Base-by-base conservation (phyloP, 2,329 filamentous ascomycete genomes). In the Aphanoascus verrucosus region DNA sequence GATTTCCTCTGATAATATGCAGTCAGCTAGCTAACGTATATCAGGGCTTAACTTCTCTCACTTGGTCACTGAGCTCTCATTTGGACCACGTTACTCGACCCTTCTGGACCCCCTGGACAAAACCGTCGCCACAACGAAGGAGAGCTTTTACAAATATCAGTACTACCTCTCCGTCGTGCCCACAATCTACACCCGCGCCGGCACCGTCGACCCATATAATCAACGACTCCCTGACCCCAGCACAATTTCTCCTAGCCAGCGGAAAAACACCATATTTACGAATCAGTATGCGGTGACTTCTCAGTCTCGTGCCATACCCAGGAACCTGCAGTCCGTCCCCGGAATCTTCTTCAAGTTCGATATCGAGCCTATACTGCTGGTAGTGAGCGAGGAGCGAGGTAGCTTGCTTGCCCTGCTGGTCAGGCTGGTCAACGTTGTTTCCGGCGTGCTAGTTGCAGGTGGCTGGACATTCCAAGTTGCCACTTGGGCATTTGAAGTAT, bases 311-410 rank as follows among this genome's bases (percentile, higher is more conserved):
- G 72, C 76, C 35, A 78, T 94, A 41, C 74, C 77, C 52, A 85
- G 94, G 63, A 82, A 76, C 61, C 65, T 66, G 0, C 63, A 66
- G 57, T 73, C 75, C 55, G 80, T 96, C 0, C 93, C 93, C 0
- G 93, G 93, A 32, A 82, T 98, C 57, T 98, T 97, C 68, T 87
- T 98, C 79, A 98, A 97, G 74, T 98, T 94, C 72, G 91, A 97
- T 67, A 96, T 98, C 62, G 93, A 98, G 75, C 93, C 93, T 1
- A 90, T 98, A 62, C 74, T 93, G 67, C 76, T 98, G 51, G 84
- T 85, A 28, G 84, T 98, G 41, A 84, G 85, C 57, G 91, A 97
- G 73, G 82, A 83, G 64, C 82, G 89, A 64, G 83, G 84, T 54
- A 78, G 86, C 42, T 75, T 95, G 55, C 71, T 95, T 59, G 76